phyloP scores from a whole-genome alignment of 768 basidiomycete genomes.

The Russula griseocarnosa region DNA sequence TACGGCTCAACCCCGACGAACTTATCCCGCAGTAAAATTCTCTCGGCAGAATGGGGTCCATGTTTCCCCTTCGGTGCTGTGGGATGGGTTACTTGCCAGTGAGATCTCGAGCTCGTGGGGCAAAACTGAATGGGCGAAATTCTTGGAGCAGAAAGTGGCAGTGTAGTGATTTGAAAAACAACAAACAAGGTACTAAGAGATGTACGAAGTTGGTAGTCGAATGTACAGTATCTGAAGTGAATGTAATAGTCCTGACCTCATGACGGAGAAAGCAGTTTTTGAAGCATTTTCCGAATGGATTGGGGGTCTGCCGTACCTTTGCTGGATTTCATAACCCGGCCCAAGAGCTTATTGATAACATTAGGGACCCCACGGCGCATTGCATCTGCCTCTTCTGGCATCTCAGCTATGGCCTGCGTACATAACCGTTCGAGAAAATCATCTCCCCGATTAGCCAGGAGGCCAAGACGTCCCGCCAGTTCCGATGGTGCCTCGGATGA shows the following conservation, averaged over 20 bases:
- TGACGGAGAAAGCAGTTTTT: conserved; percentile 39
- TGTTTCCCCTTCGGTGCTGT: conserved; percentile 78
- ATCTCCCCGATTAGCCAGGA: conserved; percentile 41
- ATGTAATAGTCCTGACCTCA: background rate
- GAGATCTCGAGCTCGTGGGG: conserved; percentile 82
- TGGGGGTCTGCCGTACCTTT: conserved; percentile 76
- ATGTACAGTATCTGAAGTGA: background rate
- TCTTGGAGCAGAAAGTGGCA: conserved; percentile 55
- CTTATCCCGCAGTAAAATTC: conserved; percentile 66
- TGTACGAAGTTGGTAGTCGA: background rate
- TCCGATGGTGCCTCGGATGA: conserved; percentile 38
- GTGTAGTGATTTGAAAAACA: conserved; percentile 34
- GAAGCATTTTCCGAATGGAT: conserved; percentile 48
- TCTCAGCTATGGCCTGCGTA: conserved; percentile 53
- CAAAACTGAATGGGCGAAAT: conserved; percentile 74
- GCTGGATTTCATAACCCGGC: conserved; percentile 79
- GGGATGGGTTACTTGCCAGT: conserved; percentile 68
- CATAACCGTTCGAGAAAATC: conserved; percentile 53
- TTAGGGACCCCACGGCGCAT: conserved; percentile 66
- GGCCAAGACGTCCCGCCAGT: conserved; percentile 49
- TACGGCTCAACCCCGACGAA: background rate
- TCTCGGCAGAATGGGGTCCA: conserved; percentile 89
- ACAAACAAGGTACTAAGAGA: background rate
- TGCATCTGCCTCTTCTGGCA: conserved; percentile 65
- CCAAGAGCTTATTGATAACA: conserved; percentile 77